These are phyloP conservation scores for Waltergamsia citrina DNA, from an alignment of 2,329 filamentous ascomycete species.

Conservation along the genomic window DNA sequence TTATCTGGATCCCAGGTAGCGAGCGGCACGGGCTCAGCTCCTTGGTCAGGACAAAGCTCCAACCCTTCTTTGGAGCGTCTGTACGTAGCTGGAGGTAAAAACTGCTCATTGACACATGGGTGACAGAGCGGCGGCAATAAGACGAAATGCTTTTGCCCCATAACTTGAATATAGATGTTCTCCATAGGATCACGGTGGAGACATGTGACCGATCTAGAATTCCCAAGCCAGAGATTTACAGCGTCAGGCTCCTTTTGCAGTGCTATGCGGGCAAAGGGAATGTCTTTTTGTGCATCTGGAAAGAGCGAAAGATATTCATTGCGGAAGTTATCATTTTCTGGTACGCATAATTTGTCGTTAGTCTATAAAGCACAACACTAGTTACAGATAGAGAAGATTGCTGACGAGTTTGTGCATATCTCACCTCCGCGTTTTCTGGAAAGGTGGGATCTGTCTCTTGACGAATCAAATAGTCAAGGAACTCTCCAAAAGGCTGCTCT, in stretches of 20 bases:
- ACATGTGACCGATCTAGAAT: constrained; percentile 58
- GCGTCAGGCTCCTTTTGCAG: constrained; percentile 60
- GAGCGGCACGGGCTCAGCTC: constrained; percentile 45
- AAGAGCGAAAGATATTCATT: constrained; percentile 60
- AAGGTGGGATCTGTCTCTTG: constrained; percentile 40
- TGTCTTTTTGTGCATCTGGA: constrained; percentile 49
- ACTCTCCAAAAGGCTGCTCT: constrained; percentile 48
- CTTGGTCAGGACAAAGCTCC: constrained; percentile 22
- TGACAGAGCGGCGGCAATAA: constrained; percentile 64
- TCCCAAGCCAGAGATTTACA: constrained; percentile 77
- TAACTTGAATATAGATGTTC: constrained; percentile 71
- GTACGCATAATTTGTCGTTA: background rate
- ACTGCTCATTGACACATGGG: constrained; percentile 57
- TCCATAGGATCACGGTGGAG: constrained; percentile 80
- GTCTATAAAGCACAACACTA: background rate
- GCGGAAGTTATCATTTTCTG: constrained; percentile 73
- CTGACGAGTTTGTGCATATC: constrained; percentile 69
- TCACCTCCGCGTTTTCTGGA: constrained; percentile 32
- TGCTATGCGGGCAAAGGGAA: constrained; percentile 66
- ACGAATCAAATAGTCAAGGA: constrained; percentile 49
- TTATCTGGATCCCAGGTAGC: constrained; percentile 66
- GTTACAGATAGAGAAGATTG: constrained; percentile 5
- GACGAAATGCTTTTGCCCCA: constrained; percentile 66
- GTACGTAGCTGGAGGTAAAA: constrained; percentile 51
- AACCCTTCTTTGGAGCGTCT: constrained; percentile 19